These are phyloP conservation scores for Poa pratensis DNA, from an alignment of 176 grass and related monocot species.

Conservation along the genomic window DNA sequence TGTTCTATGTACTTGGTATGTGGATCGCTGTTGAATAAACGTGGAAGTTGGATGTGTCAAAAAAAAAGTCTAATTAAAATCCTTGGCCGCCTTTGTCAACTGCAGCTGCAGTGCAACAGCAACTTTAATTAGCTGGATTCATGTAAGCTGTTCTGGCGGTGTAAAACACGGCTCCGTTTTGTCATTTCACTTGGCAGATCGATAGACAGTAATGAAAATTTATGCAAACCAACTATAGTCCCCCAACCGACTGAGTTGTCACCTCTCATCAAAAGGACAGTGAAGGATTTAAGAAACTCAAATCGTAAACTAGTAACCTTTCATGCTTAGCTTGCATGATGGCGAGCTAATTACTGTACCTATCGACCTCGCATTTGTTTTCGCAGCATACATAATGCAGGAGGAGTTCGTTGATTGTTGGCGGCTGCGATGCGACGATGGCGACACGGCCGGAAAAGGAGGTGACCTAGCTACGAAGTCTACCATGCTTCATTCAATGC, in stretches of 20 bases:
- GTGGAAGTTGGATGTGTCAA: no score
- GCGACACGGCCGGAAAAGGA: constrained; percentile 33
- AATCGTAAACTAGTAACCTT: neutral
- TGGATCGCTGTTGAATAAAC: no score
- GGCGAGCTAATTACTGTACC: neutral
- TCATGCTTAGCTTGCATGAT: constrained; percentile 3
- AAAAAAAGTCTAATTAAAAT: neutral
- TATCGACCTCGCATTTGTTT: constrained; percentile 9
- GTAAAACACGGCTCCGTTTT: neutral
- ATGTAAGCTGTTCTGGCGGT: neutral
- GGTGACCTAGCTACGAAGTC: constrained; percentile 33
- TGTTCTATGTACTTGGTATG: no score
- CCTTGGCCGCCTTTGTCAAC: neutral
- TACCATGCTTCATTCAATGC: constrained; percentile 25
- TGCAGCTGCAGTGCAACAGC: neutral
- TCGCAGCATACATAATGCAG: neutral
- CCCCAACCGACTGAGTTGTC: no score
- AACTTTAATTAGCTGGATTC: constrained; percentile 21
- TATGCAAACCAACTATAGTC: neutral
- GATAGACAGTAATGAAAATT: neutral
- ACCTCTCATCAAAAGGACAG: neutral
- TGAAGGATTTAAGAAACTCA: neutral
- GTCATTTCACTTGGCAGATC: neutral
- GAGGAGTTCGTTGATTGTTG: constrained; percentile 40
- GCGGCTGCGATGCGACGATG: neutral